Evolutionary conservation across 1,284 basidiomycete genomes (phyloP).

Genomic region (Trichosporon ovoides): DNA sequence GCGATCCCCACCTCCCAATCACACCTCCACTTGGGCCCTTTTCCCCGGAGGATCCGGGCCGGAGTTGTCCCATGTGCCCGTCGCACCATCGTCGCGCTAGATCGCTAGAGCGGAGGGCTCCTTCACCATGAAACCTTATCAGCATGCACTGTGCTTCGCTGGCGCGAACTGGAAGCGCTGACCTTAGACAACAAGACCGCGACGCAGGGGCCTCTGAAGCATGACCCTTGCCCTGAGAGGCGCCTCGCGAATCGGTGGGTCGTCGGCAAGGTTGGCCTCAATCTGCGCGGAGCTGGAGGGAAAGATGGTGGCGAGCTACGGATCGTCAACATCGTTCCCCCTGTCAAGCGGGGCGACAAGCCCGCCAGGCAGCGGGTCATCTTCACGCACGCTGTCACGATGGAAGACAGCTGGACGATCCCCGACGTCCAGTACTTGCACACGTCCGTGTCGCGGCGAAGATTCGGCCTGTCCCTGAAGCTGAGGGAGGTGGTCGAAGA

Average conservation of each 20-base stretch:
- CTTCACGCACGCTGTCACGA: constrained; percentile 5
- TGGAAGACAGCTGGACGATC: constrained; percentile 8
- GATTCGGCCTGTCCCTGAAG: constrained; percentile 10
- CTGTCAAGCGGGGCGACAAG: background rate
- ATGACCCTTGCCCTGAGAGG: constrained; percentile 12
- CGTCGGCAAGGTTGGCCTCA: background rate
- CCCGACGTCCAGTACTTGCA: constrained; percentile 21
- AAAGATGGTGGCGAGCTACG: constrained; percentile 16
- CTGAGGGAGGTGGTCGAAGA: constrained; percentile 2
- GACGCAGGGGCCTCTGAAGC: background rate
- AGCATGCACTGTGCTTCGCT: no score
- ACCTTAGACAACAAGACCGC: background rate
- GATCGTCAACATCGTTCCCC: background rate
- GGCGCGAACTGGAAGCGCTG: background rate
- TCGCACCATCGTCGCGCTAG: no score
- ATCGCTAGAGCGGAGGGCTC: no score
- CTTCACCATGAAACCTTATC: no score
- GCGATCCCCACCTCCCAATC: background rate
- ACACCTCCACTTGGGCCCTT: no score
- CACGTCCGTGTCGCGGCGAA: constrained; percentile 11
- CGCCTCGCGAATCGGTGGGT: constrained; percentile 10
- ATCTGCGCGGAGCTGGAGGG: constrained; percentile 15
- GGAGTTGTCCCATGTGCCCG: no score
- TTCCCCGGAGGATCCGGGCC: no score
- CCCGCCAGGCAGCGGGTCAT: constrained; percentile 5